Percentiles rank a stretch among this genome's conserved stretches.
Conservation (phyloP, 1,284 basidiomycete genomes). For the Cystobasidium slooffiae region DNA sequence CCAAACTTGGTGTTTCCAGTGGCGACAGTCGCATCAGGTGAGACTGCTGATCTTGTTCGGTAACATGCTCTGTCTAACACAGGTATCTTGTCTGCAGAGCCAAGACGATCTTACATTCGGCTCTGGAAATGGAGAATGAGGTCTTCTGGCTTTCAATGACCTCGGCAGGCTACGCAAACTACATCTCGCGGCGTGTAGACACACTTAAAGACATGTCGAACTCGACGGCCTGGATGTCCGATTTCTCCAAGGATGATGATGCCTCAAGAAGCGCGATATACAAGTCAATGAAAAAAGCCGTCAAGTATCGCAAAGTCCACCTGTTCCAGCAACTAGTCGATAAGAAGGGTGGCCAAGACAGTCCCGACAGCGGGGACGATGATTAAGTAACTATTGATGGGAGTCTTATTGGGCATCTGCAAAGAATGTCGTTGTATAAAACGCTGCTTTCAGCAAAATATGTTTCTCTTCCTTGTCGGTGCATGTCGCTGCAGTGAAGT, state of each 20-base stretch:
- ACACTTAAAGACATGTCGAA: not conserved
- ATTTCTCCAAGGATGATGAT: not conserved
- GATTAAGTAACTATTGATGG: not conserved
- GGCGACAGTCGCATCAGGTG: slow-evolving; percentile 8
- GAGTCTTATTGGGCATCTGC: not conserved
- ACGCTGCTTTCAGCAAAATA: not conserved
- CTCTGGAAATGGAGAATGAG: slow-evolving; percentile 44
- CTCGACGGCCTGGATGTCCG: slow-evolving; percentile 8
- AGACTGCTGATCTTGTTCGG: not conserved
- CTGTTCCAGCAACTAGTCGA: not conserved
- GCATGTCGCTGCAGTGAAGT: no score
- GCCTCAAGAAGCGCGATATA: not conserved
- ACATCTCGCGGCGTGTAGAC: slow-evolving; percentile 1
- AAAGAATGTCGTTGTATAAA: not conserved
- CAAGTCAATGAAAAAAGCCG: slow-evolving; percentile 15
- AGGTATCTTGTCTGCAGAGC: slow-evolving; percentile 6
- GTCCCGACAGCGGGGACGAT: slow-evolving; percentile 7
- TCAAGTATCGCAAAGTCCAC: slow-evolving; percentile 13
- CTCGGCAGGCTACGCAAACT: slow-evolving; percentile 21
- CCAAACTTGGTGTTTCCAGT: not conserved
- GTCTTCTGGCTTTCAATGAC: slow-evolving; percentile 46
- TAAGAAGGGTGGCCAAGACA: not conserved
- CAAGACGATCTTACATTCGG: slow-evolving; percentile 28
- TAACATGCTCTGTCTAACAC: not conserved
- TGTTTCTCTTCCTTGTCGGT: no score